Percentiles rank a stretch among this genome's conserved stretches.
These are phyloP conservation scores for Prasinococcaceae sp. DNA, from an alignment of 139 green algal genomes.

Conservation along the genomic window DNA sequence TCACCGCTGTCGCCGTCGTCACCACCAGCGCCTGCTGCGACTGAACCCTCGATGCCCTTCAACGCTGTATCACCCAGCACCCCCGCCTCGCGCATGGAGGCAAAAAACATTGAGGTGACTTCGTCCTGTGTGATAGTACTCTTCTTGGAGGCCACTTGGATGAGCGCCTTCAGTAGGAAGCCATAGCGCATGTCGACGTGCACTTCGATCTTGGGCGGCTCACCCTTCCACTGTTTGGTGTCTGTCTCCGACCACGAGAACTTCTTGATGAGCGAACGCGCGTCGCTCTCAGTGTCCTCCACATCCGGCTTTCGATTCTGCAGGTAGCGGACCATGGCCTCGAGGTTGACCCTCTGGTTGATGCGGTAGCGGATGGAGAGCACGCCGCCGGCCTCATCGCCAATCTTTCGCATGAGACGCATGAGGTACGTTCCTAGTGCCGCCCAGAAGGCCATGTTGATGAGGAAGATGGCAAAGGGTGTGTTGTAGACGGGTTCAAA, in stretches of 20 bases:
- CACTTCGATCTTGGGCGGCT: conserved; percentile 8
- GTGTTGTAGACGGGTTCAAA: conserved; percentile 10
- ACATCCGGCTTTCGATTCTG: not conserved
- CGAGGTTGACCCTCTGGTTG: conserved; percentile 4
- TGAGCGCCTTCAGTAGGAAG: conserved; percentile 1
- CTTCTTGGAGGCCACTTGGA: too few species aligned
- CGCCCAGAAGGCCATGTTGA: conserved; percentile 14
- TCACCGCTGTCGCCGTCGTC: too few species aligned
- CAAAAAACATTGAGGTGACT: too few species aligned
- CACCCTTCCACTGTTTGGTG: not conserved
- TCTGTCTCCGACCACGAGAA: conserved; percentile 4
- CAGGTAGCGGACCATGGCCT: conserved; percentile 1
- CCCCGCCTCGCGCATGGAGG: too few species aligned
- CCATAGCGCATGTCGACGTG: conserved; percentile 10
- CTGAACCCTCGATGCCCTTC: too few species aligned
- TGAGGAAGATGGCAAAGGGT: conserved; percentile 7
- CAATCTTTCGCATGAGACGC: conserved; percentile 4
- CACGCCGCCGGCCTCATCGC: not conserved
- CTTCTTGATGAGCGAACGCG: conserved; percentile 3
- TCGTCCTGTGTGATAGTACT: too few species aligned
- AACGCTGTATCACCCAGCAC: too few species aligned
- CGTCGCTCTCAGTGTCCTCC: not conserved
- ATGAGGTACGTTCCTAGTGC: conserved; percentile 9
- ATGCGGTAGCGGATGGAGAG: conserved; percentile 14
- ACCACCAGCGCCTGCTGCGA: too few species aligned